Conservation (phyloP, 257 asterid species). For the Cordia subcordata region DNA sequence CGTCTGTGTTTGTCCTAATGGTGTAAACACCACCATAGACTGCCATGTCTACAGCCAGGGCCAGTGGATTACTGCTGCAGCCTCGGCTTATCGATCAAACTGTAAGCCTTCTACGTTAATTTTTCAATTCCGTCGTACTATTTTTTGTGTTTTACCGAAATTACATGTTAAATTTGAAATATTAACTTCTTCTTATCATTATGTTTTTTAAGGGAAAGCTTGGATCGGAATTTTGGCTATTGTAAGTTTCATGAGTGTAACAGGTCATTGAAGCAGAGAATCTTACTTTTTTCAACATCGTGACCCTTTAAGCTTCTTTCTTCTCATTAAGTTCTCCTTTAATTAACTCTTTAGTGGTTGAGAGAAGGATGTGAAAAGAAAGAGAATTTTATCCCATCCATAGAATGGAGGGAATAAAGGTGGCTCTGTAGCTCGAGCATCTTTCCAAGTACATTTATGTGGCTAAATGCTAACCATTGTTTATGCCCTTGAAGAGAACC, state of each 20-base stretch:
- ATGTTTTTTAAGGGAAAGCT: slow-evolving; percentile 6
- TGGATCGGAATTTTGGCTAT: slow-evolving; percentile 1
- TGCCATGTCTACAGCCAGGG: background rate
- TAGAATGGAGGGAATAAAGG: background rate
- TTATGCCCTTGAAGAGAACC: no score
- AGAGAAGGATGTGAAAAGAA: background rate
- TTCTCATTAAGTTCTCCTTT: no score
- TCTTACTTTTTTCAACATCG: no score
- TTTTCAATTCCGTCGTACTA: background rate
- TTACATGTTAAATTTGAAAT: no score
- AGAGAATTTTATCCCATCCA: background rate
- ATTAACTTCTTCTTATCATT: no score
- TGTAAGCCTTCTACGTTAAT: background rate
- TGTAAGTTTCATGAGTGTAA: background rate
- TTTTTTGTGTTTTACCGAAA: no score
- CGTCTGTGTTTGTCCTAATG: slow-evolving; percentile 8
- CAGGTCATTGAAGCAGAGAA: background rate
- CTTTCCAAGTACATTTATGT: no score
- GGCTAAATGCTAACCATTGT: no score
- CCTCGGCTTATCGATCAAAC: background rate
- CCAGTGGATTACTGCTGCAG: slow-evolving; percentile 8
- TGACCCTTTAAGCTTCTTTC: no score
- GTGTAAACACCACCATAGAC: background rate
- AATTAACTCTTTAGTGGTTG: no score
- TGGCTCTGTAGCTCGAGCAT: no score